A percentile compares a stretch with the other conserved stretches of the same genome.
These are phyloP conservation scores for Kluyveromyces wickerhamii DNA, from an alignment of 805 yeast genomes.

Conservation along the genomic window DNA sequence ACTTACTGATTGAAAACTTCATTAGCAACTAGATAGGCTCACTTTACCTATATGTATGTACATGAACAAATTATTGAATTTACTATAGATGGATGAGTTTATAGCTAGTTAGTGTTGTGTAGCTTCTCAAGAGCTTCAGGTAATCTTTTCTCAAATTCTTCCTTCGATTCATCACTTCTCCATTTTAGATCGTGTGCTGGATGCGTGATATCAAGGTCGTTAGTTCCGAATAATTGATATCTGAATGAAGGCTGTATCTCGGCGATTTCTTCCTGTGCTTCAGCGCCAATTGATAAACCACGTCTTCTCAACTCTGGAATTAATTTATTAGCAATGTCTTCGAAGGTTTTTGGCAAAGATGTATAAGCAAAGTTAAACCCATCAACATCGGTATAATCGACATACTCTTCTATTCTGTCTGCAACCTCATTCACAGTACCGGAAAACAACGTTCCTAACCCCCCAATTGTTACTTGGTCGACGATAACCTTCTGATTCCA, in stretches of 20 bases:
- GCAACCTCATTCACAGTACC: conserved; percentile 36
- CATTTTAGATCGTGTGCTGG: conserved; percentile 18
- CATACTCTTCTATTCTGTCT: conserved; percentile 35
- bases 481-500: conserved; percentile 22
- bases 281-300: conserved; percentile 33
- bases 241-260: conserved; percentile 28
- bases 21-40: no score
- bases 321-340: conserved; percentile 32
- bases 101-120: no score
- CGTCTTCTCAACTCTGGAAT: conserved; percentile 33
- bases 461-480: conserved; percentile 24
- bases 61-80: no score
- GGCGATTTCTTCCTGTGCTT: conserved; percentile 18
- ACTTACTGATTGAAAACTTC: no score
- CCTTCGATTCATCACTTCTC: conserved; percentile 20
- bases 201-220: conserved; percentile 13
- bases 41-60: no score
- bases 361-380: conserved; percentile 40
- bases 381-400: conserved; percentile 34
- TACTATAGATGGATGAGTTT: no score
- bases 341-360: conserved; percentile 30
- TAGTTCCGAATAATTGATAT: conserved; percentile 30
- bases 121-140: no score
- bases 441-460: conserved; percentile 23
- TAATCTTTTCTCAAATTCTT: conserved; percentile 22